Evolutionary conservation across 164 flowering plant species (phyloP).

Genomic region (Magnolia sinica): DNA sequence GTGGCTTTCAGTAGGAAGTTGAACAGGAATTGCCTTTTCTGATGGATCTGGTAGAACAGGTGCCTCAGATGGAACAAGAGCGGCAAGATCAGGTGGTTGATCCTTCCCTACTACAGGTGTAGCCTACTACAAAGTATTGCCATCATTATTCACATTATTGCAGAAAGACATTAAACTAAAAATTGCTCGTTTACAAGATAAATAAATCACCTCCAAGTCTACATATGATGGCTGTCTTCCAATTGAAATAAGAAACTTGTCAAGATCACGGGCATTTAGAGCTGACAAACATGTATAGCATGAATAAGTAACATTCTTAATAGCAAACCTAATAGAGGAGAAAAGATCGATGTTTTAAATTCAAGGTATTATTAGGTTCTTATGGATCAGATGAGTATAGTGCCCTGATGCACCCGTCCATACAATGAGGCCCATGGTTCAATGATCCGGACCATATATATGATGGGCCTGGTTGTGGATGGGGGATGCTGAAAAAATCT

Average conservation of each 20-base stretch:
- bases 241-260: slow-evolving; percentile 79
- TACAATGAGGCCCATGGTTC: not conserved
- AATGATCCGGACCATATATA: not conserved
- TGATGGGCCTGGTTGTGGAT: not conserved
- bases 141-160: slow-evolving; percentile 4
- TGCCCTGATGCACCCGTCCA: not conserved
- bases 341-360: not conserved
- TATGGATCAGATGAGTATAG: not conserved
- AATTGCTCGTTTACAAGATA: not conserved
- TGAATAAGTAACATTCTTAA: not conserved
- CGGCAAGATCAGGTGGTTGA: slow-evolving; percentile 92
- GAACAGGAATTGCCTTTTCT: slow-evolving; percentile 30
- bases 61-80: slow-evolving; percentile 67
- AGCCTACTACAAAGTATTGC: slow-evolving; percentile 47
- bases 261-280: slow-evolving; percentile 56
- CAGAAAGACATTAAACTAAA: not conserved
- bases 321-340: not conserved
- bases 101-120: slow-evolving; percentile 90
- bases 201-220: slow-evolving; percentile 70
- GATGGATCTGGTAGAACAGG: slow-evolving; percentile 30
- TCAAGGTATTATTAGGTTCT: not conserved
- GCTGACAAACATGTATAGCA: slow-evolving; percentile 38
- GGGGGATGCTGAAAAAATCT: not conserved
- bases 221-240: slow-evolving; percentile 78
- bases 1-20: slow-evolving; percentile 26